Evolutionary conservation across 768 basidiomycete species (phyloP).

Genomic region (Steccherinum ochraceum): DNA sequence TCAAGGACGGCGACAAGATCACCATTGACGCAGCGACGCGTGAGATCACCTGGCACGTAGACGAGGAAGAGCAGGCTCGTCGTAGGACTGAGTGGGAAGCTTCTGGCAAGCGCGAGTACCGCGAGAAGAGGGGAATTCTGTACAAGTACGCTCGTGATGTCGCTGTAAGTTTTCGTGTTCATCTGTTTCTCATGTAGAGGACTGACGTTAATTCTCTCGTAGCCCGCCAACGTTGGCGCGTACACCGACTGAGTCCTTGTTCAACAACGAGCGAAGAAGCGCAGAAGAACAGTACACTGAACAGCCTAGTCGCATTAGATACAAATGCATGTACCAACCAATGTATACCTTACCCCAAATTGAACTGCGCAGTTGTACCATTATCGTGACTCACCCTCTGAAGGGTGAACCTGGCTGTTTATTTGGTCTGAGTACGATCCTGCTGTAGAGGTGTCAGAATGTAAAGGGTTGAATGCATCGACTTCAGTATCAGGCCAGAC

Average conservation of each 20-base stretch:
- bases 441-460: no score
- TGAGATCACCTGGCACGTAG: conserved; percentile 68
- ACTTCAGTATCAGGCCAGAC: no score
- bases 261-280: no score
- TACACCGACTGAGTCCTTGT: conserved; percentile 89
- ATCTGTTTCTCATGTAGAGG: conserved; percentile 8
- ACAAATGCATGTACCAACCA: no score
- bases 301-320: no score
- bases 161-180: conserved; percentile 51
- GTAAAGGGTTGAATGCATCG: no score
- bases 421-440: no score
- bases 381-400: no score
- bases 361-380: no score
- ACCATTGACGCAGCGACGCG: conserved; percentile 63
- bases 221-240: conserved; percentile 81
- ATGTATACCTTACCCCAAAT: no score
- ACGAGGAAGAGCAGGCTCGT: conserved; percentile 54
- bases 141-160: conserved; percentile 82
- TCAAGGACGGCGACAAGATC: conserved; percentile 76
- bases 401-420: no score
- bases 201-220: conserved; percentile 1
- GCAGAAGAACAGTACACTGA: no score
- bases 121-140: conserved; percentile 68
- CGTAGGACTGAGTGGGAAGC: conserved; percentile 67
- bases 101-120: conserved; percentile 55